Evolutionary conservation across 192 early-diverging fungal species (phyloP).

Genomic region (Jimgerdemannia flammicorona): DNA sequence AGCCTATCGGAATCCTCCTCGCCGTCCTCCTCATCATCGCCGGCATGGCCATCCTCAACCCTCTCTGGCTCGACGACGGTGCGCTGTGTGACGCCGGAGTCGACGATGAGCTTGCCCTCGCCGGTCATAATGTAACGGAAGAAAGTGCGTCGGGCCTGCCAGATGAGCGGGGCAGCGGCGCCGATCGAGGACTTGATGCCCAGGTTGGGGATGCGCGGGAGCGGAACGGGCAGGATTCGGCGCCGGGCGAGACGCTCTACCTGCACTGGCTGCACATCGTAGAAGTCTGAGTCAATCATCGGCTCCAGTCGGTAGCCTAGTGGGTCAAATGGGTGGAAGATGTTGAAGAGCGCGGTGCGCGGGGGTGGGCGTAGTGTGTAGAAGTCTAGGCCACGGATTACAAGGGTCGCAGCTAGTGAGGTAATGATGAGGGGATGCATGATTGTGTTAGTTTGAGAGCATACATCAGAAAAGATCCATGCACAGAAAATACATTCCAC

Average conservation of each 20-base stretch:
- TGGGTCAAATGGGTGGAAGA: constrained; percentile 70
- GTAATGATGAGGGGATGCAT: not conserved
- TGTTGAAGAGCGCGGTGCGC: constrained; percentile 54
- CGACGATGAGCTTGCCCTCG: constrained; percentile 10
- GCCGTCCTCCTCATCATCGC: not conserved
- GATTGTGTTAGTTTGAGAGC: too few relatives aligned
- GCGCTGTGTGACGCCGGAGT: constrained; percentile 4
- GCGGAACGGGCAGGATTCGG: constrained; percentile 10
- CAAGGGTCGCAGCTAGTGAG: constrained; percentile 47
- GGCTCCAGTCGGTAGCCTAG: constrained; percentile 68
- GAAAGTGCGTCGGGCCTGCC: constrained; percentile 11
- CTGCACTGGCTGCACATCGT: constrained; percentile 42
- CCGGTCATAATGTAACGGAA: constrained; percentile 17
- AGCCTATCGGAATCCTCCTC: constrained; percentile 2
- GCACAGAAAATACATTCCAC: too few relatives aligned
- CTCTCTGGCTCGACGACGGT: constrained; percentile 5
- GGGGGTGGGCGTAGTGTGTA: constrained; percentile 44
- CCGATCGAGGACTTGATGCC: constrained; percentile 27
- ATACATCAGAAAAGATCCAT: not conserved
- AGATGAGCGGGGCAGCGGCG: constrained; percentile 16
- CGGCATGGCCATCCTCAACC: not conserved
- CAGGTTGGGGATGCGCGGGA: constrained; percentile 22
- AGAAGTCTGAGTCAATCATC: constrained; percentile 44
- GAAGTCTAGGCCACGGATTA: constrained; percentile 53
- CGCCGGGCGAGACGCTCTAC: constrained; percentile 17